Conservation (phyloP, 768 basidiomycete species). For the Gloeophyllum trabeum region DNA sequence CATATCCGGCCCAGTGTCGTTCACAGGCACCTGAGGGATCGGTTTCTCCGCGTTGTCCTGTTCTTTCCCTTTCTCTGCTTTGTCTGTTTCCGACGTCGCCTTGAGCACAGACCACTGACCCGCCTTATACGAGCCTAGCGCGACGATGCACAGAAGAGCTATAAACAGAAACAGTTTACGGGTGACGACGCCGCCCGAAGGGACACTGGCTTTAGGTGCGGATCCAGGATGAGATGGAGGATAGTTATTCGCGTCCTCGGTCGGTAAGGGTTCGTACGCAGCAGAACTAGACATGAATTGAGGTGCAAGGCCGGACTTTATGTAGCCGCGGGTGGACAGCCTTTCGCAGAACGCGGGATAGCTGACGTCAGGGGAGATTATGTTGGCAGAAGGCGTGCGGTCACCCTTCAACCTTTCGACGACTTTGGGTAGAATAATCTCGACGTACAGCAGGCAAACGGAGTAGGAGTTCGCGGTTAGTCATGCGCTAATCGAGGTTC, state of each 20-base stretch:
- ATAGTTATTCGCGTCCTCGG: conserved; percentile 13
- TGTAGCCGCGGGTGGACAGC: too few relatives aligned
- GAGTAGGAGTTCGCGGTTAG: too few relatives aligned
- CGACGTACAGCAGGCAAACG: too few relatives aligned
- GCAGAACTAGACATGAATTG: too few relatives aligned
- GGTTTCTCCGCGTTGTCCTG: conserved; percentile 1
- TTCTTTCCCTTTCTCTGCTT: conserved; percentile 2
- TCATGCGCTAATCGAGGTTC: too few relatives aligned
- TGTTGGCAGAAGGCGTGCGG: too few relatives aligned
- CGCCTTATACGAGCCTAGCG: conserved; percentile 29
- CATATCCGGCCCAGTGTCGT: conserved; percentile 22
- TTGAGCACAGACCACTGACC: conserved; percentile 26
- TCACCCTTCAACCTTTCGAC: too few relatives aligned
- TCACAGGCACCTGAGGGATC: conserved; percentile 2
- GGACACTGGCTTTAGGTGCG: conserved; percentile 11
- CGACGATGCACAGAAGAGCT: conserved; percentile 22
- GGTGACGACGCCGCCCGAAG: conserved; percentile 14
- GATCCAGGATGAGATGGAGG: conserved; percentile 13
- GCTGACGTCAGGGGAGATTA: too few relatives aligned
- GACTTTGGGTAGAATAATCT: too few relatives aligned
- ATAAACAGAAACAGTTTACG: conserved; percentile 23
- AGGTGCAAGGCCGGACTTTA: too few relatives aligned
- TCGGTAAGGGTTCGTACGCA: conserved; percentile 24
- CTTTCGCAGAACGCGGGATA: too few relatives aligned
- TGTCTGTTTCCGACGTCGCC: not conserved